These are phyloP conservation scores for Nakataea oryzae DNA, from an alignment of 2,329 filamentous ascomycete genomes.

Conservation along the genomic window DNA sequence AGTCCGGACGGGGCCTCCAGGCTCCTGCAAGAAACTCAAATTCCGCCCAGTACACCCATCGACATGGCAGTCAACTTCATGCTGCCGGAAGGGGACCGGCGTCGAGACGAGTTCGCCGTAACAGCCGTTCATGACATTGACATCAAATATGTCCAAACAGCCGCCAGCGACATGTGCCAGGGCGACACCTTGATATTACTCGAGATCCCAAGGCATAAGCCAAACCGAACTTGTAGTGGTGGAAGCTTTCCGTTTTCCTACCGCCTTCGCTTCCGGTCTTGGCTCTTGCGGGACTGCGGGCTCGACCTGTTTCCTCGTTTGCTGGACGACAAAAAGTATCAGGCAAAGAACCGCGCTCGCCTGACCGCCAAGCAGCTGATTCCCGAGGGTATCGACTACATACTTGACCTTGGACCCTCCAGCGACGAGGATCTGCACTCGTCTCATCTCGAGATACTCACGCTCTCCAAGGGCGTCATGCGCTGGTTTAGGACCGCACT, in stretches of 20 bases:
- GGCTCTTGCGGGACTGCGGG: conserved; percentile 7
- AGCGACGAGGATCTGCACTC: conserved; percentile 6
- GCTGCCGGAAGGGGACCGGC: not conserved
- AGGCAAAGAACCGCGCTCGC: not conserved
- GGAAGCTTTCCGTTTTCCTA: conserved; percentile 5
- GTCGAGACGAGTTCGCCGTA: not conserved
- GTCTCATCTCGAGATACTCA: conserved; percentile 10
- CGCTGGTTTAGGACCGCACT: conserved; percentile 6
- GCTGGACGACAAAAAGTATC: conserved; percentile 8
- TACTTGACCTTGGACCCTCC: conserved; percentile 11
- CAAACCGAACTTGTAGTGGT: conserved; percentile 8
- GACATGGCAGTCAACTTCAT: conserved; percentile 1
- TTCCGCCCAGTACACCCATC: not conserved
- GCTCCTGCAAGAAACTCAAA: not conserved
- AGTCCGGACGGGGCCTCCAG: not conserved
- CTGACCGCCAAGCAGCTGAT: conserved; percentile 1
- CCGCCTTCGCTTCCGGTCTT: conserved; percentile 8
- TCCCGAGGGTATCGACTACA: conserved; percentile 12
- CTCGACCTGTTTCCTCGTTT: conserved; percentile 7
- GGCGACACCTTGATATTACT: conserved; percentile 11
- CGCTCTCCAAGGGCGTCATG: conserved; percentile 10
- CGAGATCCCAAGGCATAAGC: conserved; percentile 1
- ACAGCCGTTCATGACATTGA: not conserved
- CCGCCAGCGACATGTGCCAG: conserved; percentile 3
- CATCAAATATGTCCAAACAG: conserved; percentile 3